These are phyloP conservation scores for Trichoderma guizhouense DNA, from an alignment of 2,329 filamentous ascomycete genomes.

Conservation along the genomic window DNA sequence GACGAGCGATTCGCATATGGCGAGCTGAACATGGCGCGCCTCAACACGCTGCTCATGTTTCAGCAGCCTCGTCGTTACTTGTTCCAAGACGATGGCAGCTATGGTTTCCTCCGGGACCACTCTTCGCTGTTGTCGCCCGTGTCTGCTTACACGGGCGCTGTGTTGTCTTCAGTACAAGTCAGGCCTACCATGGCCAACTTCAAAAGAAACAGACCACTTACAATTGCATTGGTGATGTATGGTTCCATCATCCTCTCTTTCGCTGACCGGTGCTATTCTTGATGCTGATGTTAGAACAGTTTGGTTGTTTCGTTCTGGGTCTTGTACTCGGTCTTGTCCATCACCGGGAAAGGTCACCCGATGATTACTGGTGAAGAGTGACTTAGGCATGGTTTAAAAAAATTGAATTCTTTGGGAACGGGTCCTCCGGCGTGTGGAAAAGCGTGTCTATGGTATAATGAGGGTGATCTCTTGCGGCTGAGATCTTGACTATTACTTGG, in stretches of 20 bases:
- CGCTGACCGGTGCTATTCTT: background rate
- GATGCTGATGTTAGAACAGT: background rate
- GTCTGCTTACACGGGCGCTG: slow-evolving; percentile 40
- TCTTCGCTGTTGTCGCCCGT: slow-evolving; percentile 36
- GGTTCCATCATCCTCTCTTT: slow-evolving; percentile 43
- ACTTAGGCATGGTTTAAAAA: background rate
- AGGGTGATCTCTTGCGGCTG: background rate
- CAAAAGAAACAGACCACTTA: slow-evolving; percentile 23
- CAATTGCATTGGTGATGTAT: slow-evolving; percentile 41
- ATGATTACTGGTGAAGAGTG: background rate
- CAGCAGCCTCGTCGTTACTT: background rate
- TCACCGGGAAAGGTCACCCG: background rate
- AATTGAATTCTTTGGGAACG: background rate
- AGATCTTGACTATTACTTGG: background rate
- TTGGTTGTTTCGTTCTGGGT: background rate
- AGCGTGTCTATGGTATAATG: background rate
- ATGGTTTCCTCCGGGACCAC: slow-evolving; percentile 29
- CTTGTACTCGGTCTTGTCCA: background rate
- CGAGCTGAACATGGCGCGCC: slow-evolving; percentile 4
- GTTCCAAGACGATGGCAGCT: background rate
- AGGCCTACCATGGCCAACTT: slow-evolving; percentile 35
- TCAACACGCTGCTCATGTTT: slow-evolving; percentile 5
- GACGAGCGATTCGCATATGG: slow-evolving; percentile 17
- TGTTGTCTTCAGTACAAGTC: slow-evolving; percentile 47
- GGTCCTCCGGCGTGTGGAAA: background rate